Base-by-base conservation (phyloP, 371 early-diverging fungal species). In the Mucor mucedo region DNA sequence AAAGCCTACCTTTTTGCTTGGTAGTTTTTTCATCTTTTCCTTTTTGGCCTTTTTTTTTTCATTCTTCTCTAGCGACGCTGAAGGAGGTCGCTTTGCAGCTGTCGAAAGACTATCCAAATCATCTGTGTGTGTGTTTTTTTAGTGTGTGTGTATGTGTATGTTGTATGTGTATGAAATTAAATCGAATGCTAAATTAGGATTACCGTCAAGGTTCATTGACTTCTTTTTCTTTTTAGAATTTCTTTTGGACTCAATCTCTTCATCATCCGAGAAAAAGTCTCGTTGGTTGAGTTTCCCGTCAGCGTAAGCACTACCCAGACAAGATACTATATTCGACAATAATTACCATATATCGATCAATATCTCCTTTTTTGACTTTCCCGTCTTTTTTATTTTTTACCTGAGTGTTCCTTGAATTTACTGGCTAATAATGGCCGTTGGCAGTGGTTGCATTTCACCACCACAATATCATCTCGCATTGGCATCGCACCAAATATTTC, bases 401-500 rank as follows among this genome's bases (percentile, higher is more conserved):
- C 77, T 55, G 68, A 53, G 58, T 82, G 83, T 8, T 71, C 63
- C 21, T 60, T 66, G 49, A 82, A 79, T 55, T 65, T 73, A 28
- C 73, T 79, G 0, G 78, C 68, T 47, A 78, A 40, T 28, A 82
- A 65, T 2, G 78, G 76, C 33, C 78, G 59, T 27, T 73, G 49
- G 33, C 83, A 82, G 3, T 67, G 50, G 27, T 70, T 79, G 66
- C 83, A 82, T 32, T 72, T 70, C 6, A 79, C 67, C 7, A 76
- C 65, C 7, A 79, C 64, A 1, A 67, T 63, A 21, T 82, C 80
- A 16, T 82, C 80, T 52, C 79, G 76, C 71, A 82, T 73, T 10
- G 83, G 80, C 63, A 74, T 68, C 5, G 67, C 55, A 6, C 83
- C 83, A 60, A 70, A 78, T 38, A 71, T 72, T 27, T 71, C 71